Base-by-base conservation (phyloP, 1,284 basidiomycete species). In the Salmacisia buchloeana region DNA sequence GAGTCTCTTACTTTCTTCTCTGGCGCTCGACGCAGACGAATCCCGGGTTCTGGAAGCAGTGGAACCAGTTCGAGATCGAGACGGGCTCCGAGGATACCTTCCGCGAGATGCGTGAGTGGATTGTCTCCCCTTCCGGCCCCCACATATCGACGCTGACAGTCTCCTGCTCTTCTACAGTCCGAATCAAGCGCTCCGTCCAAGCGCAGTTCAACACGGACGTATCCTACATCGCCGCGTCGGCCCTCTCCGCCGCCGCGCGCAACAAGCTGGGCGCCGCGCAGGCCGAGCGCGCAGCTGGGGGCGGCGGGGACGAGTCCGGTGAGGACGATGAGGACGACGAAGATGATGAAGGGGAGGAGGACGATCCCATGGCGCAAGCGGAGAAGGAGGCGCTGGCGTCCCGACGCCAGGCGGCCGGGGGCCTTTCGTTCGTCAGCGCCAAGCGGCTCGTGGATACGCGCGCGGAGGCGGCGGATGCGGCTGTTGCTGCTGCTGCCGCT, bases 21-120 rank as follows among this genome's bases (percentile, higher is more conserved):
- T 58, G 62, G 29, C 62, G 46, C n/a, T 60, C 23, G 18, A 21
- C 67, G 63, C 64, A 68, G 52, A 77, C 69, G 85, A 66, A 90
- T 75, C 86, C 90, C 58, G 88, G 88, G 67, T 98, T 97, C 84
- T 98, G 96, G 94, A 82, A 85, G 57, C 91, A 94, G 80, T 98
- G 94, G 94, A 94, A 97, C 81, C 84, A 84, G 59, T 98, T 98
- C 82, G 94, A 98, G 82, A 80, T 97, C 80, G 93, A 97, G 81
- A 93, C 92, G 1, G 94, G 94, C 0, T 94, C 91, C 0, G 96
- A 98, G 81, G 94, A 98, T 78, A 97, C 94, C 0, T 98, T 98
- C 88, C 85, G 94, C 72, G 94, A 98, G 83, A 97, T 97, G 91
- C 67, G 60, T 57, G 54, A 43, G 36, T 52, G 3, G 21, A 15